phyloP scores from a whole-genome alignment of 2,329 filamentous ascomycete species.

The Phialophora chinensis region DNA sequence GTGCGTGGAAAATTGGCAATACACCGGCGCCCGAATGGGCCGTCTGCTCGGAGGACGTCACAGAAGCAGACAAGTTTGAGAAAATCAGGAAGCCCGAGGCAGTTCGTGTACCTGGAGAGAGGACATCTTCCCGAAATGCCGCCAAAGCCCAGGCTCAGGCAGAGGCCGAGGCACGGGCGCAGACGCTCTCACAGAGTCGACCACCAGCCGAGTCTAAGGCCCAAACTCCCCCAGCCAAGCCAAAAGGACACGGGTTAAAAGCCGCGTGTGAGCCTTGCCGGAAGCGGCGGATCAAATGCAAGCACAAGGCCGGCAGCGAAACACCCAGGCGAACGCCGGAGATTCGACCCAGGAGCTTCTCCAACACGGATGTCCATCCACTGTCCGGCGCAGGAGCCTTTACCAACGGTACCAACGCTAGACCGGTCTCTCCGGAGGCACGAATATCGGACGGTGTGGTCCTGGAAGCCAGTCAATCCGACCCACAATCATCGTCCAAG shows the following conservation, averaged over 20 bases:
- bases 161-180: conserved; percentile 14
- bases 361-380: conserved; percentile 31
- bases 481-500: conserved; percentile 50
- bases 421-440: conserved; percentile 18
- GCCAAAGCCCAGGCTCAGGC: conserved; percentile 35
- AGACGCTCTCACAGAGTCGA: not conserved
- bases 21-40: conserved; percentile 68
- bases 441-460: conserved; percentile 16
- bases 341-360: conserved; percentile 40
- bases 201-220: conserved; percentile 3
- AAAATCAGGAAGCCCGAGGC: conserved; percentile 37
- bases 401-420: conserved; percentile 19
- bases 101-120: conserved; percentile 43
- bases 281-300: conserved; percentile 66
- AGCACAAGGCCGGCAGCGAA: conserved; percentile 63
- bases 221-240: conserved; percentile 46
- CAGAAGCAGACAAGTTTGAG: conserved; percentile 41
- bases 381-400: conserved; percentile 10
- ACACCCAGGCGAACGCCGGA: conserved; percentile 42
- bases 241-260: conserved; percentile 45
- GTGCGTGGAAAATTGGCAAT: conserved; percentile 71
- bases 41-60: conserved; percentile 58
- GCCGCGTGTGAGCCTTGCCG: conserved; percentile 68
- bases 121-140: conserved; percentile 52
- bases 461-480: conserved; percentile 12